Percentiles rank a stretch among this genome's conserved stretches.
Conservation (phyloP, 2,329 filamentous ascomycete genomes). For the Apiospora aurea region DNA sequence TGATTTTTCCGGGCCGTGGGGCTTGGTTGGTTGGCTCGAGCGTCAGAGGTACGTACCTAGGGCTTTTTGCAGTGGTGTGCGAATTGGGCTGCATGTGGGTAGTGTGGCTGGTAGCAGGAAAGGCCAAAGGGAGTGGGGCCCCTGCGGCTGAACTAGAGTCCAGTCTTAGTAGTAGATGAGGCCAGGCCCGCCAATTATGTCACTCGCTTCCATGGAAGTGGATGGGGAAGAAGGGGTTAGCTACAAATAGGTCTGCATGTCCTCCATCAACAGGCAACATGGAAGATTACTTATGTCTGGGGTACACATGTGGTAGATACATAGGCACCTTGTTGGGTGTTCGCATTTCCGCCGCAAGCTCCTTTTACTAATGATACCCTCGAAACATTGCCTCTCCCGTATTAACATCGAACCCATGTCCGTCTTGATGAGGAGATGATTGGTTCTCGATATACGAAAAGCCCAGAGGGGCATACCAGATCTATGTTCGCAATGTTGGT, state of each 20-base stretch:
- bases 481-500: constrained; percentile 16
- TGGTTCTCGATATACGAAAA: not conserved
- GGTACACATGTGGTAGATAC: not conserved
- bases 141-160: not conserved
- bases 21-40: not conserved
- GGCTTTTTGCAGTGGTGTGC: constrained; percentile 4
- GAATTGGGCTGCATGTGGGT: not conserved
- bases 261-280: not conserved
- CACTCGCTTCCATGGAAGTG: not conserved
- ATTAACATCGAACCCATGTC: not conserved
- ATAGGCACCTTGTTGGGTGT: not conserved
- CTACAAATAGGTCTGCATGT: constrained; percentile 11
- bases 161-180: not conserved
- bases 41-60: constrained; percentile 10
- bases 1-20: constrained; percentile 21
- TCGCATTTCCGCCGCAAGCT: not conserved
- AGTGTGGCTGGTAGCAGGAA: not conserved
- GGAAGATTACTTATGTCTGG: not conserved
- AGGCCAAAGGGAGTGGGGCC: not conserved
- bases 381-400: not conserved
- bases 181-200: constrained; percentile 3
- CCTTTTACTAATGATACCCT: not conserved
- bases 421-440: not conserved
- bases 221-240: not conserved
- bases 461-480: not conserved